Percentiles rank a stretch among this genome's conserved stretches.
phyloP scores from a whole-genome alignment of 192 early-diverging fungal species.

The Geranomyces variabilis region DNA sequence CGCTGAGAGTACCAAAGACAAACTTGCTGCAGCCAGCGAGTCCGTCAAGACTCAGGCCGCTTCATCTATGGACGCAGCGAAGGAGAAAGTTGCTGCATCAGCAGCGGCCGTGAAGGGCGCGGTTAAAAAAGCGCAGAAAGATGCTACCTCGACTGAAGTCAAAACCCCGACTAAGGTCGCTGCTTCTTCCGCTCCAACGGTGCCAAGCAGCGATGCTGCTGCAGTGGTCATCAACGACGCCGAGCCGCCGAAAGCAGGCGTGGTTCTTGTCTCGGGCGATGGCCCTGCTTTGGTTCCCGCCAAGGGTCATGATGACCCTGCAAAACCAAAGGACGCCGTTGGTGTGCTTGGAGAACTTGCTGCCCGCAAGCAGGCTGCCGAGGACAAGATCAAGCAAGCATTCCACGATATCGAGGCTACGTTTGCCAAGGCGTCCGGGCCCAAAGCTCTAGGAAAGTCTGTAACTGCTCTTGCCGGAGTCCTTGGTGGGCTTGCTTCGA shows the following conservation, averaged over 20 bases:
- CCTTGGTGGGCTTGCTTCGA: conserved; percentile 10
- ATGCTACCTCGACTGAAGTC: neutral
- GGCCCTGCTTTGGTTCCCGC: conserved; percentile 9
- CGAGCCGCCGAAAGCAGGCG: conserved; percentile 13
- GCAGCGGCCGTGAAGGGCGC: neutral
- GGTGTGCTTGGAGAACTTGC: neutral
- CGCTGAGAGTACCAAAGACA: conserved; percentile 5
- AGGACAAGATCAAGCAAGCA: neutral
- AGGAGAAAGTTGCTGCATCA: neutral
- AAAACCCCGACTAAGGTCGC: neutral
- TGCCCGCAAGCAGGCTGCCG: neutral
- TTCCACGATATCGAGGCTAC: conserved; percentile 4
- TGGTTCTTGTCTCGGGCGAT: conserved; percentile 1
- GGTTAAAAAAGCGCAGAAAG: neutral
- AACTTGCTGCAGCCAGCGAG: neutral
- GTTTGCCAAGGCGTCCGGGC: neutral
- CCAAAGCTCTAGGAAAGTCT: conserved; percentile 8
- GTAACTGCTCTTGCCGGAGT: conserved; percentile 14
- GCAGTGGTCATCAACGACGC: conserved; percentile 13
- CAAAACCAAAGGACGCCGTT: neutral
- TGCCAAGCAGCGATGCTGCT: conserved; percentile 2
- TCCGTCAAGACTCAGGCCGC: neutral
- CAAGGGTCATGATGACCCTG: neutral
- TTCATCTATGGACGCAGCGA: neutral
- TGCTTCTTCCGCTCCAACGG: neutral